phyloP scores from a whole-genome alignment of 371 early-diverging fungal species.

The Mortierella sp. region DNA sequence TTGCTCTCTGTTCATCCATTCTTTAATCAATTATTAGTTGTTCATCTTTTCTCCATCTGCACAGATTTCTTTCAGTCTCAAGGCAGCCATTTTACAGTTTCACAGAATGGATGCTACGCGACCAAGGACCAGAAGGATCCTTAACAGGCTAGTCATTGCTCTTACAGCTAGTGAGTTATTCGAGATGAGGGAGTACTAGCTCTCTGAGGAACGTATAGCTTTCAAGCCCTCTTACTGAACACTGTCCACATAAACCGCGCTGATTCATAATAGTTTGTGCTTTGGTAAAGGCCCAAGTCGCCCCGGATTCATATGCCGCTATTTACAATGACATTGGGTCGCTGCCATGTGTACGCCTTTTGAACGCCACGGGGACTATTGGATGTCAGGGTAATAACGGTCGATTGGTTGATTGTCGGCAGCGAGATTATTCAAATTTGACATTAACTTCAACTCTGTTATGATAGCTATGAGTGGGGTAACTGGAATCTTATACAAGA shows the following conservation, averaged over 20 bases:
- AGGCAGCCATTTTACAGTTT: neutral
- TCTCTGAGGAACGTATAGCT: neutral
- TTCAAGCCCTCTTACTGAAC: neutral
- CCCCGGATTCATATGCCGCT: slow-evolving; percentile 58
- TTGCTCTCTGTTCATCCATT: neutral
- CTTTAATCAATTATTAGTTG: neutral
- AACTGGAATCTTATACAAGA: slow-evolving; percentile 71
- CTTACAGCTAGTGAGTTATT: slow-evolving; percentile 28
- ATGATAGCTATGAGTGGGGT: slow-evolving; percentile 24
- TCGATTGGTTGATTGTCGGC: too few species aligned
- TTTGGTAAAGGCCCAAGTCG: slow-evolving; percentile 26
- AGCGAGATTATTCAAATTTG: neutral
- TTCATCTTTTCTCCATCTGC: neutral
- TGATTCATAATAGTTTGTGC: slow-evolving; percentile 18
- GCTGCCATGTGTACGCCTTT: slow-evolving; percentile 72
- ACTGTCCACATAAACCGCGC: neutral
- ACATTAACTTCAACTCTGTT: slow-evolving; percentile 32
- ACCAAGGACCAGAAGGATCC: slow-evolving; percentile 20
- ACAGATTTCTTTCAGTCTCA: neutral
- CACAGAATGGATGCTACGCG: slow-evolving; percentile 14
- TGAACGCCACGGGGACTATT: slow-evolving; percentile 67
- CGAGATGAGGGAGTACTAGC: neutral
- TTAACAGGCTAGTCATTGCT: slow-evolving; percentile 29
- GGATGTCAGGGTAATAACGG: slow-evolving; percentile 70
- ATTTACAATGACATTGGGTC: slow-evolving; percentile 67